Conservation (phyloP, 225 moss, liverwort and hornwort genomes). For the Asterella californica region DNA sequence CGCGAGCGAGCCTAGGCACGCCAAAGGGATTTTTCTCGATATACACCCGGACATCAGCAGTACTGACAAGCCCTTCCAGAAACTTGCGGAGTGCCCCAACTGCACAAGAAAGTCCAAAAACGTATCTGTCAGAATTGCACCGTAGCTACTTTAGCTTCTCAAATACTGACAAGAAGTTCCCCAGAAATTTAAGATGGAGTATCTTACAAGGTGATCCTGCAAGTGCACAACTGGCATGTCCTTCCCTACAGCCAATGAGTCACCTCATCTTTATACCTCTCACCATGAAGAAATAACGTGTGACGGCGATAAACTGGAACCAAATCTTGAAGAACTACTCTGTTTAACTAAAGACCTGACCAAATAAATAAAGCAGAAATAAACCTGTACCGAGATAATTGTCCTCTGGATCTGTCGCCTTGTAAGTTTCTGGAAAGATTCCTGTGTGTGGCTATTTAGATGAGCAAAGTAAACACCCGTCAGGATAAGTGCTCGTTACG, state of each 20-base stretch:
- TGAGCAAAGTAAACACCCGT: slow-evolving; percentile 12
- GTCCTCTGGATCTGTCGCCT: slow-evolving; percentile 48
- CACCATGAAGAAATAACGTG: not conserved
- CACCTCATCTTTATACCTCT: no score
- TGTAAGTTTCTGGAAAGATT: slow-evolving; percentile 68
- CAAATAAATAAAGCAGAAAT: not conserved
- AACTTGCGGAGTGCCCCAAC: slow-evolving; percentile 44
- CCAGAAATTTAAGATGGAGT: not conserved
- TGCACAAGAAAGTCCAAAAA: slow-evolving; percentile 6
- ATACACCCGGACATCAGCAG: slow-evolving; percentile 56
- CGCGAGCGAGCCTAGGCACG: slow-evolving; percentile 52
- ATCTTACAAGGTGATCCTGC: not conserved
- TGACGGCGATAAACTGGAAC: not conserved
- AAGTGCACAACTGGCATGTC: no score
- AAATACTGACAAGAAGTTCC: not conserved
- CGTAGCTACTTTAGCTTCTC: no score
- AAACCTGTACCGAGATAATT: slow-evolving; percentile 44
- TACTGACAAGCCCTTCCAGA: slow-evolving; percentile 51
- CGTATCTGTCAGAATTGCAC: not conserved
- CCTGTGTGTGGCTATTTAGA: slow-evolving; percentile 48
- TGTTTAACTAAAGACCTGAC: not conserved
- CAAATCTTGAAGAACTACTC: not conserved
- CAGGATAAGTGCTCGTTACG: not conserved
- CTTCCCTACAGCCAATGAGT: no score
- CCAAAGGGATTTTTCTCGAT: slow-evolving; percentile 56